Evolutionary conservation across 805 yeast genomes (phyloP), one percentile per base, ranked within the genome.

Genomic region (Debaryomyces tyrocola): DNA sequence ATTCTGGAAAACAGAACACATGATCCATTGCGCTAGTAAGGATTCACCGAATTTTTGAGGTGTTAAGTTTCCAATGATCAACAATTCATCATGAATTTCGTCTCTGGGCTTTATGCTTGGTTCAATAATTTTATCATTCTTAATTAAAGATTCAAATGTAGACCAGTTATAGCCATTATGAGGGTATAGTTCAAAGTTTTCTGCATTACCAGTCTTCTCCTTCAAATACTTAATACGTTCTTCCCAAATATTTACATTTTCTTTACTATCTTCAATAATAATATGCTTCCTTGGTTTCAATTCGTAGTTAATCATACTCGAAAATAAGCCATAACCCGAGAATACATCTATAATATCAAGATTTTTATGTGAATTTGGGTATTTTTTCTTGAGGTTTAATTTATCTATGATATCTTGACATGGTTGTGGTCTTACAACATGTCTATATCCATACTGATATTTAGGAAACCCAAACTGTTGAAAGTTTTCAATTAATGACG

Each of bases 11-110:
- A 79, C 83, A 24, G 84, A 69, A 63, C 95, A 86, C 49, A 77
- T 78, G 28, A 86, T 62, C 82, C 90, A 86, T 65, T 89, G 96
- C 46, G 86, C 82, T 20, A 86, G 63, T 14, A 88, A 74, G 42
- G 85, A 82, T 59, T 85, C 94, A 10, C 86, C 87, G 48, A 74
- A 76, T 7, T 69, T 59, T 33, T 59, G 41, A 17, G 75, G 70
- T 0, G 86, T 74, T 24, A 85, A 67, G 57, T 84, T 81, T 2
- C 83, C 91, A 5, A 82, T 67, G 28, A 82, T 70, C 29, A 87
- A 63, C 20, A 87, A 70, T 45, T 75, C 75, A 45, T 78, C 69
- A 61, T 85, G 81, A 15, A 83, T 60, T 14, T 67, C 61, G 51
- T 67, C 69, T 36, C 77, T 47, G 2, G 64, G 47, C 44, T 63